Conservation (phyloP, 179 eudicot genomes). For the Pouteria campechiana region DNA sequence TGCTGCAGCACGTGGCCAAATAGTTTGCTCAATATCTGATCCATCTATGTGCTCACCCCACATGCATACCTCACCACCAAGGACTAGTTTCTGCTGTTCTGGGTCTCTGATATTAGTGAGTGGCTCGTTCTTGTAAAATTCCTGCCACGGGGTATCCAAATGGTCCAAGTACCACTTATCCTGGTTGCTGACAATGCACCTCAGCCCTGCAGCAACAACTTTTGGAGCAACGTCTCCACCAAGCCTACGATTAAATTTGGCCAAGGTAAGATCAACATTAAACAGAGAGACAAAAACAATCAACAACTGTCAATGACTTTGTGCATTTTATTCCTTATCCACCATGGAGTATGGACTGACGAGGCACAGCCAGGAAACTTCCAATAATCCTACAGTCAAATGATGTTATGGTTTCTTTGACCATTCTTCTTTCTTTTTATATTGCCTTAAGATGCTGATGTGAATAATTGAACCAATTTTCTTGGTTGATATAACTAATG, state of each 20-base stretch:
- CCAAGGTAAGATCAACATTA: neutral
- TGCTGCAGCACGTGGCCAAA: slow-evolving; percentile 98
- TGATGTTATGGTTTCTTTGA: too few species aligned
- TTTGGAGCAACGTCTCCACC: slow-evolving; percentile 58
- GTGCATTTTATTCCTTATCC: too few species aligned
- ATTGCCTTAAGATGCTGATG: too few species aligned
- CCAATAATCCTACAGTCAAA: too few species aligned
- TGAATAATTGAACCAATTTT: too few species aligned
- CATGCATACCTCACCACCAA: slow-evolving; percentile 85
- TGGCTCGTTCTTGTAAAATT: slow-evolving; percentile 66
- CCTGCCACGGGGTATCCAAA: slow-evolving; percentile 54
- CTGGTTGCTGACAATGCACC: slow-evolving; percentile 92
- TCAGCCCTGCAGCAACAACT: slow-evolving; percentile 68
- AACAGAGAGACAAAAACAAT: too few species aligned
- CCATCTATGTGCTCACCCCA: slow-evolving; percentile 79
- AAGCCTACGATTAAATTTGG: too few species aligned
- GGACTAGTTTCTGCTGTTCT: slow-evolving; percentile 41
- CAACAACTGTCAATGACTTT: too few species aligned
- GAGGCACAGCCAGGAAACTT: too few species aligned
- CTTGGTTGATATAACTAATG: too few species aligned
- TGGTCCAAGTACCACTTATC: slow-evolving; percentile 89
- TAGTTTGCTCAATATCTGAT: slow-evolving; percentile 75
- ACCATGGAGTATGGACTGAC: too few species aligned
- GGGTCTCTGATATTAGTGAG: slow-evolving; percentile 47
- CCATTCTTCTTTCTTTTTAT: too few species aligned